A percentile compares a stretch with the other conserved stretches of the same genome.
Evolutionary conservation across 2,329 filamentous ascomycete species (phyloP).

Genomic region (Didymella segeticola): DNA sequence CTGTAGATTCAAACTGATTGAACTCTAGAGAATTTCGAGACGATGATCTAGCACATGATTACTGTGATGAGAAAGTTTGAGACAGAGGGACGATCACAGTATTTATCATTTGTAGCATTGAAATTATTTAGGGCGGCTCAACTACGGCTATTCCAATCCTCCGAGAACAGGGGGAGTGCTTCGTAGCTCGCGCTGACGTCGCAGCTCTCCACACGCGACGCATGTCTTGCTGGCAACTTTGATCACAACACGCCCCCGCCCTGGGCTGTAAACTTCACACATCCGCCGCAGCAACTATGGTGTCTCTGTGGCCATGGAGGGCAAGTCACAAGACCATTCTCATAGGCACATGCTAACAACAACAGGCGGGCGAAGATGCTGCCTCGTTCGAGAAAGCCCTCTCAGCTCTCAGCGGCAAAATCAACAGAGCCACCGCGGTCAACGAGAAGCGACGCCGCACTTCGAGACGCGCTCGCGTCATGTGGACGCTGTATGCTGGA

Average conservation of each 20-base stretch:
- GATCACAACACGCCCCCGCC: constrained; percentile 31
- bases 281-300: constrained; percentile 62
- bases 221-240: constrained; percentile 34
- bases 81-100: too few species aligned
- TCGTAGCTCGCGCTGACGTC: constrained; percentile 31
- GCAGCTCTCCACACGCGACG: constrained; percentile 29
- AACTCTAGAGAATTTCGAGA: too few species aligned
- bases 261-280: constrained; percentile 35
- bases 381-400: constrained; percentile 94
- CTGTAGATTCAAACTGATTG: too few species aligned
- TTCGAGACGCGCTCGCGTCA: constrained; percentile 78
- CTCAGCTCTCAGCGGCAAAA: constrained; percentile 80
- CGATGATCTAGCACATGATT: too few species aligned
- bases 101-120: too few species aligned
- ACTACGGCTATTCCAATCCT: too few species aligned
- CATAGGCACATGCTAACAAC: constrained; percentile 19
- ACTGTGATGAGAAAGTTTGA: too few species aligned
- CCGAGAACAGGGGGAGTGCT: too few species aligned
- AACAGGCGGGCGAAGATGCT: constrained; percentile 78
- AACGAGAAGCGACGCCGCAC: constrained; percentile 76
- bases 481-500: constrained; percentile 88
- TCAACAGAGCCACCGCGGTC: constrained; percentile 73
- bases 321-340: background rate
- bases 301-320: constrained; percentile 78
- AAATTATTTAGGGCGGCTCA: too few species aligned